phyloP scores from a whole-genome alignment of 192 early-diverging fungal species.

The Haplosporangium gracile region DNA sequence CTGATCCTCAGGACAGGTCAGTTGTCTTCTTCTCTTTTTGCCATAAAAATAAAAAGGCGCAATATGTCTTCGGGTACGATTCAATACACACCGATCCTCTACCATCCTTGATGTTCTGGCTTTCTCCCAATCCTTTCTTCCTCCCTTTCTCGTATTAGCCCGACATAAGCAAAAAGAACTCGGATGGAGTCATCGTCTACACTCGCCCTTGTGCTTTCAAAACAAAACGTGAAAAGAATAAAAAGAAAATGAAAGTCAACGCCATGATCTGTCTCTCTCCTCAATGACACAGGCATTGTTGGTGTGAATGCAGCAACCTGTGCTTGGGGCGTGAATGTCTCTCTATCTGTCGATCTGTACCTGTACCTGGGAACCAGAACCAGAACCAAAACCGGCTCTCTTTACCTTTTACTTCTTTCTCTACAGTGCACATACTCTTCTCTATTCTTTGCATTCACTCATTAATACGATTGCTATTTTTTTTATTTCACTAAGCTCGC shows the following conservation, averaged over 20 bases:
- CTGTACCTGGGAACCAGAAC: not conserved
- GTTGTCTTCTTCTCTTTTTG: not conserved
- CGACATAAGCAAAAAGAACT: not conserved
- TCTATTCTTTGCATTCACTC: not conserved
- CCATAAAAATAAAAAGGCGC: too few species aligned
- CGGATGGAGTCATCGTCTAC: not conserved
- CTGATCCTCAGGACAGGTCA: not conserved
- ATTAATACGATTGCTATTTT: not conserved
- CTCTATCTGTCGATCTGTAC: not conserved
- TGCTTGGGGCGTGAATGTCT: not conserved
- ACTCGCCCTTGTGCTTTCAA: not conserved
- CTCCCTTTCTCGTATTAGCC: too few species aligned
- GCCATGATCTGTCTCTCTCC: too few species aligned
- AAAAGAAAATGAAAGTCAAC: too few species aligned
- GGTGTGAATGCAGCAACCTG: not conserved
- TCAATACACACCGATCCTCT: not conserved
- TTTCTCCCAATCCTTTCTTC: not conserved
- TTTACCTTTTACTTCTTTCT: not conserved
- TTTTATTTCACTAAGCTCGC: not conserved
- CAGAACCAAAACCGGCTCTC: not conserved
- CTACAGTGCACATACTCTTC: not conserved
- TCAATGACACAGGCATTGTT: not conserved
- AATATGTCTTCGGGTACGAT: too few species aligned
- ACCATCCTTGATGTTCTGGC: slow-evolving; percentile 4
- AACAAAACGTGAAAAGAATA: not conserved